Percentiles rank a stretch among this genome's conserved stretches.
Conservation (phyloP, 805 yeast genomes). For the Tetrapisispora iriomotensis region DNA sequence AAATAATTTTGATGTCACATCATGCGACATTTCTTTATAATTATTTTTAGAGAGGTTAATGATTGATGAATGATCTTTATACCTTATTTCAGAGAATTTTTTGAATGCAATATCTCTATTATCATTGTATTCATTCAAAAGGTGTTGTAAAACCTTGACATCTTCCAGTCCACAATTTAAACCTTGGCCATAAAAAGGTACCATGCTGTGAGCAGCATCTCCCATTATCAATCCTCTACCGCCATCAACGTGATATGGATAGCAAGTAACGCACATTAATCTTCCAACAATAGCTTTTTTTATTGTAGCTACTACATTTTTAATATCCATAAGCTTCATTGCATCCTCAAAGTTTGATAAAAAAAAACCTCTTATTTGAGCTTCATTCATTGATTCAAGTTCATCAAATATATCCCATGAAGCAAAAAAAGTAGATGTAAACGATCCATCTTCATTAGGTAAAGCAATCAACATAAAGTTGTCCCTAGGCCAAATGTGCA, state of each 20-base stretch:
- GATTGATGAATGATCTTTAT: slow-evolving; percentile 63
- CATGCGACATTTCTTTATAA: slow-evolving; percentile 78
- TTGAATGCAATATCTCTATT: slow-evolving; percentile 43
- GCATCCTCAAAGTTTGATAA: slow-evolving; percentile 64
- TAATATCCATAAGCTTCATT: slow-evolving; percentile 51
- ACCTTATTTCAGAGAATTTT: slow-evolving; percentile 45
- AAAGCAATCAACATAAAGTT: slow-evolving; percentile 83
- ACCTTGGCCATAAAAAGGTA: slow-evolving; percentile 96
- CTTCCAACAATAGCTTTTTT: slow-evolving; percentile 61
- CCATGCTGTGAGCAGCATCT: slow-evolving; percentile 95
- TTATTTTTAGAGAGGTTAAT: slow-evolving; percentile 70
- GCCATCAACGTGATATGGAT: slow-evolving; percentile 57
- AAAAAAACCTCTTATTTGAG: slow-evolving; percentile 46
- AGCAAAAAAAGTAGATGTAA: slow-evolving; percentile 82
- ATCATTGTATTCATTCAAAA: slow-evolving; percentile 32
- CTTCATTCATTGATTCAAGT: slow-evolving; percentile 31
- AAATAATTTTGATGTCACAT: slow-evolving; percentile 55
- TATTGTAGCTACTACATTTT: slow-evolving; percentile 41
- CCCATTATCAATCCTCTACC: slow-evolving; percentile 60
- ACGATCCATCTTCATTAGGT: slow-evolving; percentile 76
- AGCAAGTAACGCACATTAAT: slow-evolving; percentile 60
- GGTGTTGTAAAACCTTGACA: slow-evolving; percentile 53
- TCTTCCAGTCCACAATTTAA: slow-evolving; percentile 96
- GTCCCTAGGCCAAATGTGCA: slow-evolving; percentile 90
- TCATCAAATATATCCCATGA: slow-evolving; percentile 61